phyloP scores from a whole-genome alignment of 108 stramenopile genomes.

The Epipyxis sp. region DNA sequence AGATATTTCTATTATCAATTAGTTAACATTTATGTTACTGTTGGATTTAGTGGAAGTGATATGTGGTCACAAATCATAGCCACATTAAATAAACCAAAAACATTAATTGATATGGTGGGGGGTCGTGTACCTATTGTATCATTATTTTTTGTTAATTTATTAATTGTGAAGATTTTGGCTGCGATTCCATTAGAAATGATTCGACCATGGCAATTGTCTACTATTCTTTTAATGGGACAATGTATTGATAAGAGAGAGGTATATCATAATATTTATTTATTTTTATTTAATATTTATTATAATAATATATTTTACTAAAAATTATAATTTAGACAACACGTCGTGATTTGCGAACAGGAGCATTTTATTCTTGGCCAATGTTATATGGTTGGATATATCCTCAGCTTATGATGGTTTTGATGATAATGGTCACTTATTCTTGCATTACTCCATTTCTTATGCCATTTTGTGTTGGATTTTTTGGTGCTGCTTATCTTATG shows the following conservation, averaged over 20 bases:
- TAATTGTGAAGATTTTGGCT: slow-evolving; percentile 30
- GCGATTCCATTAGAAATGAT: slow-evolving; percentile 34
- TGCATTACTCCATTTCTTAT: slow-evolving; percentile 30
- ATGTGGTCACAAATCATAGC: neutral
- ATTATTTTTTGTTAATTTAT: neutral
- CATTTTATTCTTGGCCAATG: slow-evolving; percentile 27
- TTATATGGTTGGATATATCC: slow-evolving; percentile 39
- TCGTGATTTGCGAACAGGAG: slow-evolving; percentile 29
- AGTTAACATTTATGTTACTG: slow-evolving; percentile 77
- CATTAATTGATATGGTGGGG: neutral
- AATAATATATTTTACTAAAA: no score
- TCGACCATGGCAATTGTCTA: slow-evolving; percentile 26
- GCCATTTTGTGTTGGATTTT: slow-evolving; percentile 28
- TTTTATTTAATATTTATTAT: no score
- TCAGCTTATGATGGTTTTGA: slow-evolving; percentile 34
- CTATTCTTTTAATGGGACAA: slow-evolving; percentile 1
- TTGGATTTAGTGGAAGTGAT: slow-evolving; percentile 26
- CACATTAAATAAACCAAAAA: neutral
- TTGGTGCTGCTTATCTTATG: slow-evolving; percentile 22
- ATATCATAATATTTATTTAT: no score
- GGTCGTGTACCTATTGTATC: slow-evolving; percentile 16
- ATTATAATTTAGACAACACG: neutral
- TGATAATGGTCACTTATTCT: slow-evolving; percentile 32
- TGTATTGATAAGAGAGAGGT: neutral
- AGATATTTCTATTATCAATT: slow-evolving; percentile 86